Evolutionary conservation across 148 eudicot genomes (phyloP), one percentile per base, ranked within the genome.

Genomic region (Fagopyrum tataricum): DNA sequence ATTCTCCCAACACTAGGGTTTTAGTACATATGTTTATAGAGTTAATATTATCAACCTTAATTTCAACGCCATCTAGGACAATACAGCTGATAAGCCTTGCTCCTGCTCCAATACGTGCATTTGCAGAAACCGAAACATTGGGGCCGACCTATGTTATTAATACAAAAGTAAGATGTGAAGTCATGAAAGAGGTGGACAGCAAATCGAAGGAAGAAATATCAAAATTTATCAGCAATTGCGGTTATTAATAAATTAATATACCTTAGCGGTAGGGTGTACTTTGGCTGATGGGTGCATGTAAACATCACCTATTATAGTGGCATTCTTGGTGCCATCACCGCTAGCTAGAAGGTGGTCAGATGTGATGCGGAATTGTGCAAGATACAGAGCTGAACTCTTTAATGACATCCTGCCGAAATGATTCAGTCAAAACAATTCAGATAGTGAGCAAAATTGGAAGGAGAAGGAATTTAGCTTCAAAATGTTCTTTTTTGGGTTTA

Each of bases 91-190:
- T 78, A 26, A 89, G 87, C 77, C 93, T 83, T 46, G 82, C 93
- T 77, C 90, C 93, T 48, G 93, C 83, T 78, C 88, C 90, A 24
- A 89, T 77, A 40, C 87, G 92, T 46, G 88, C 92, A 78, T 88
- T 88, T 42, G 92, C 92, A 73, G 92, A 86, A 62, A 88, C 74
- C 6, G 92, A 89, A 42, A 89, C 93, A 77, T 89, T 86, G 47
- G 93, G 93, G 77, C 93, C 93, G 46, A 88, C 85, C 92, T 86
- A 83, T 73, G 70, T 74, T 15, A 55, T n/a, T 15, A 68, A 8
- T 3, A 9, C 4, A 56, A 56, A 21, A 20, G 8, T 7, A 20
- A n/a, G 23, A 7, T 59, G 66, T 59, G 8, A 23, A 1, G 4
- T 48, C 52, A 48, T 48, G 17, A 0, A 13, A 48, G n/a, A 55